These are phyloP conservation scores for Plasmodium inui DNA, from an alignment of 169 alveolate species.

Conservation along the genomic window DNA sequence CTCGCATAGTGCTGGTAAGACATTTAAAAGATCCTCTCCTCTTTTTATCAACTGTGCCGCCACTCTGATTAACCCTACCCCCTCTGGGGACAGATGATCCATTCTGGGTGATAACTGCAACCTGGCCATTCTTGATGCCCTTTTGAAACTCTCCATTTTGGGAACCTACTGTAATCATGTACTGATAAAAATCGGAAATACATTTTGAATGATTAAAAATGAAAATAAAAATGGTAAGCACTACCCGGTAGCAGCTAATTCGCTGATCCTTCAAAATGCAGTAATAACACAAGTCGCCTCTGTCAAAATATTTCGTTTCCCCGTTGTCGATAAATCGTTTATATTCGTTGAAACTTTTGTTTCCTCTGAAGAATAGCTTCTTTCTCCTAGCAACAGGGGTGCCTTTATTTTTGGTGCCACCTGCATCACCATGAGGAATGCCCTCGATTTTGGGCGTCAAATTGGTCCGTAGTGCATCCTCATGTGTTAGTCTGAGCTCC, in stretches of 20 bases:
- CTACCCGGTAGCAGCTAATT: slow-evolving; percentile 51
- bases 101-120: neutral
- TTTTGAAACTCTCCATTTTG: slow-evolving; percentile 27
- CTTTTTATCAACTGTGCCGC: neutral
- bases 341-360: neutral
- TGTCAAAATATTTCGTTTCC: slow-evolving; percentile 3
- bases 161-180: slow-evolving; percentile 36
- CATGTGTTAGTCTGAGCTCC: neutral
- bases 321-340: slow-evolving; percentile 21
- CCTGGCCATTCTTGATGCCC: neutral
- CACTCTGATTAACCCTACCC: neutral
- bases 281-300: slow-evolving; percentile 22
- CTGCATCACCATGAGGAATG: neutral
- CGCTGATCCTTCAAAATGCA: slow-evolving; percentile 45
- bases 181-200: slow-evolving; percentile 59
- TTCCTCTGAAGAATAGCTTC: neutral
- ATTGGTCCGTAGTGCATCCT: neutral
- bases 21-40: neutral
- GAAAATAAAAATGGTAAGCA: slow-evolving; percentile 40
- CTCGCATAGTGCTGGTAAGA: neutral
- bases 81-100: neutral
- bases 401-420: neutral
- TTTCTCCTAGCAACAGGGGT: neutral
- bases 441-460: neutral
- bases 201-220: slow-evolving; percentile 58